A percentile compares a stretch with the other conserved stretches of the same genome.
phyloP scores from a whole-genome alignment of 1,284 basidiomycete species.

The Acaromyces ingoldii region DNA sequence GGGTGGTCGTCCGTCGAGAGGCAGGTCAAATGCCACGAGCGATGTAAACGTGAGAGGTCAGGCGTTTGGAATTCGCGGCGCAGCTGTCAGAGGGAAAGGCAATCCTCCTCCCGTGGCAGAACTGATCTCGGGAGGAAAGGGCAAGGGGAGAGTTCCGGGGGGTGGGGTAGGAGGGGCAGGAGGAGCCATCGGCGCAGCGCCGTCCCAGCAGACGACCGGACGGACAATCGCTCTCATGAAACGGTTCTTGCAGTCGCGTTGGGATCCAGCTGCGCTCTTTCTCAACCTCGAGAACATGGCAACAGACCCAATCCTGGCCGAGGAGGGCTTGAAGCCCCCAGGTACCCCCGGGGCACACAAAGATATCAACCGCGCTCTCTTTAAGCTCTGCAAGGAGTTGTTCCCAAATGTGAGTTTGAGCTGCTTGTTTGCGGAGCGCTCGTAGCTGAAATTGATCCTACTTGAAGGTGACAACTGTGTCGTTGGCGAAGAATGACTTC shows the following conservation, averaged over 20 bases:
- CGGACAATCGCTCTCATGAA: slow-evolving; percentile 22
- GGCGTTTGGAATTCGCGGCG: slow-evolving; percentile 11
- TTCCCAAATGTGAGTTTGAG: slow-evolving; percentile 62
- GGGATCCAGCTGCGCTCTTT: slow-evolving; percentile 56
- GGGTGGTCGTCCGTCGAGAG: background rate
- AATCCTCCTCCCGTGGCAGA: background rate
- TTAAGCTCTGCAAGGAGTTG: slow-evolving; percentile 73
- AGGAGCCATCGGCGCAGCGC: background rate
- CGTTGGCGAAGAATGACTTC: slow-evolving; percentile 34
- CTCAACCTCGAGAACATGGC: slow-evolving; percentile 69
- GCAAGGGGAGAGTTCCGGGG: slow-evolving; percentile 3
- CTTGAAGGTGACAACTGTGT: slow-evolving; percentile 35
- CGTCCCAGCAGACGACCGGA: background rate
- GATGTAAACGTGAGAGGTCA: slow-evolving; percentile 10
- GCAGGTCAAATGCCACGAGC: background rate
- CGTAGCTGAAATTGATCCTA: slow-evolving; percentile 52
- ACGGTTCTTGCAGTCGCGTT: slow-evolving; percentile 35
- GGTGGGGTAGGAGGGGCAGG: slow-evolving; percentile 7
- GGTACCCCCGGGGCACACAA: slow-evolving; percentile 61
- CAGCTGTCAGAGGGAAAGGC: slow-evolving; percentile 6
- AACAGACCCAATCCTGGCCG: slow-evolving; percentile 67
- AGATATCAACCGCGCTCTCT: slow-evolving; percentile 71
- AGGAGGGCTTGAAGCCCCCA: slow-evolving; percentile 63
- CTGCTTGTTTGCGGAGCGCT: background rate
- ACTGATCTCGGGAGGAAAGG: background rate